Percentiles rank a stretch among this genome's conserved stretches.
Conservation (phyloP, 371 early-diverging fungal species). For the Apophysomyces ossiformis region DNA sequence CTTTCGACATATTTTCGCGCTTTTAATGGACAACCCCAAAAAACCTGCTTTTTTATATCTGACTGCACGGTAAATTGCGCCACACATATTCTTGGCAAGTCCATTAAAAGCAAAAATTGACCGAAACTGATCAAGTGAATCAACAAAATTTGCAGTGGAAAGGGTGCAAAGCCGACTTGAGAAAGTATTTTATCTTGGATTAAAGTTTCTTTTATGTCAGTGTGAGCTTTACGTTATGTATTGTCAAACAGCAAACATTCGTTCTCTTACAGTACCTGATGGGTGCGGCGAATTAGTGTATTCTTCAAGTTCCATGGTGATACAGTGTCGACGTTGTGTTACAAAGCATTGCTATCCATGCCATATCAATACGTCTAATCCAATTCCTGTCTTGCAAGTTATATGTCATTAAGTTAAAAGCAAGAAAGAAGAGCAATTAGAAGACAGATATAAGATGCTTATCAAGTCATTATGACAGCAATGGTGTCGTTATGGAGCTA, state of each 20-base stretch:
- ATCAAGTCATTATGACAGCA: no score
- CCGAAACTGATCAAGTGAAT: background rate
- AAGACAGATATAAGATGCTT: no score
- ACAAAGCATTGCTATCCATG: background rate
- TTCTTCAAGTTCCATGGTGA: background rate
- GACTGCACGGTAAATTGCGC: background rate
- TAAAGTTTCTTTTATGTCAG: no score
- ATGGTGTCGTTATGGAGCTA: no score
- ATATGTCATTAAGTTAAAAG: no score
- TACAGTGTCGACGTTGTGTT: background rate
- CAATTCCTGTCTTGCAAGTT: no score
- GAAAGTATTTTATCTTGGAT: no score
- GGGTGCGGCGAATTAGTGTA: background rate
- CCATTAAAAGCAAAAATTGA: background rate
- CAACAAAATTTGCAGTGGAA: background rate
- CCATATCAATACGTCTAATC: no score
- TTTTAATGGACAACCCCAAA: background rate
- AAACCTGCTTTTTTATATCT: conserved; percentile 2
- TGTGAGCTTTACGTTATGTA: no score
- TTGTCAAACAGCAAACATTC: no score
- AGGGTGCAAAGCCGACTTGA: background rate
- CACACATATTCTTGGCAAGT: background rate
- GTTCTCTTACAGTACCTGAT: no score
- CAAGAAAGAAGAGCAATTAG: no score
- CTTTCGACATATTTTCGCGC: background rate